Evolutionary conservation across 192 early-diverging fungal species (phyloP), one percentile per base, ranked within the genome.

Genomic region (Oehlia diaphana): DNA sequence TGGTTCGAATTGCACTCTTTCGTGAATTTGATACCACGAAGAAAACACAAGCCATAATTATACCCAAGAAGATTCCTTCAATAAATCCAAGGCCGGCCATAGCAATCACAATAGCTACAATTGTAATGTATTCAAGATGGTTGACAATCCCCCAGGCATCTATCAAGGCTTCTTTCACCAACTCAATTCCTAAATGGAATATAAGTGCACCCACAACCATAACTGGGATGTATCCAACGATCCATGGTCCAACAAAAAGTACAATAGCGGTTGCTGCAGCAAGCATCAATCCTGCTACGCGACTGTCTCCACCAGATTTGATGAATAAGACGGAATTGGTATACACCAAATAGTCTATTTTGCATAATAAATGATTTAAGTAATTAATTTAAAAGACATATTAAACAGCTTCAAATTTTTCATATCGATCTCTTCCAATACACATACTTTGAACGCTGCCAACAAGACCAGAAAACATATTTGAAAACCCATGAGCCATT

Each of bases 31-130:
- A 85, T 2, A 95, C 87, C 13, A 96, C 95, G 86, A 99, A 99
- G 86, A 98, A 98, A 42, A 98, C 84, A 83, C 95, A 97, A 7
- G 98, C 95, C 79, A 97, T 85, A 3, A 98, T 83, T 33, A 99
- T 94, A 13, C 98, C 98, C 37, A 96, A 82, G 68, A 97, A 92
- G 76, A 98, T 96, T 19, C 98, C 98, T 78, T 99, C 96, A 16
- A 96, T 96, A 84, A 99, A 99, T n/a, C 98, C 97, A 58, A 97
- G 82, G 14, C 82, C 82, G 10, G 94, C 95, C 97, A 99, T 99
- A 53, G 92, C 89, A 19, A 92, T 77, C 8, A 99, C 89, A 82
- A 98, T 99, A 12, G 87, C 83, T 9, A 91, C 66, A 47, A 99
- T 97, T 8, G 96, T 99, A 26, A 91, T 80, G 79, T 98, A 99